A percentile compares a stretch with the other conserved stretches of the same genome.
phyloP scores from a whole-genome alignment of 2,329 filamentous ascomycete species.

The Emericellopsis cladophorae region DNA sequence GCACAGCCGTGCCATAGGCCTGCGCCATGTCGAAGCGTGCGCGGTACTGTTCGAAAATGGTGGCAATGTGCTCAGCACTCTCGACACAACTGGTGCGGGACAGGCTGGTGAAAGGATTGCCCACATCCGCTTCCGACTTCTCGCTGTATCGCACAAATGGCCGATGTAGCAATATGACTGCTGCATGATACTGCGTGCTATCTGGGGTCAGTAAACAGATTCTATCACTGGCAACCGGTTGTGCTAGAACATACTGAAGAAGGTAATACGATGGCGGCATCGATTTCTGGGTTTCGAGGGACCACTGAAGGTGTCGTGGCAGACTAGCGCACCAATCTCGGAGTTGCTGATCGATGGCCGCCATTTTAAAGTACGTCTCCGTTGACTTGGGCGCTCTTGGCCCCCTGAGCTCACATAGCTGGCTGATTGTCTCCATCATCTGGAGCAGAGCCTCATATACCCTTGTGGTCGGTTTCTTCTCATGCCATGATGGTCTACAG shows the following conservation, averaged over 20 bases:
- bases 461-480: conserved; percentile 5
- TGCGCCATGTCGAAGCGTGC: conserved; percentile 4
- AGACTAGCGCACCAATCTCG: conserved; percentile 4
- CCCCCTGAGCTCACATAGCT: conserved; percentile 4
- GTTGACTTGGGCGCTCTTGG: conserved; percentile 2
- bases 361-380: conserved; percentile 4
- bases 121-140: background rate
- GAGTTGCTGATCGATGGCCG: conserved; percentile 5
- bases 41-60: conserved; percentile 3
- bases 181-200: conserved; percentile 3
- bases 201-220: background rate
- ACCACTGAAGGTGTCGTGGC: conserved; percentile 1
- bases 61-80: conserved; percentile 2
- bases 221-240: background rate
- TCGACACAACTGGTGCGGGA: background rate
- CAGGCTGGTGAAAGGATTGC: background rate
- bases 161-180: conserved; percentile 2
- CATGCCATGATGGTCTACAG: conserved; percentile 3
- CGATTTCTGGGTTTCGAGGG: background rate
- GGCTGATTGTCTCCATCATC: conserved; percentile 5
- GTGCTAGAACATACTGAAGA: conserved; percentile 1
- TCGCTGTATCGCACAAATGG: conserved; percentile 2
- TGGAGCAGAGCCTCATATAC: conserved; percentile 7
- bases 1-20: conserved; percentile 4
- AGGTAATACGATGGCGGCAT: conserved; percentile 3